Base-by-base conservation (phyloP, 805 yeast species). In the Saccharomycopsis capsularis region DNA sequence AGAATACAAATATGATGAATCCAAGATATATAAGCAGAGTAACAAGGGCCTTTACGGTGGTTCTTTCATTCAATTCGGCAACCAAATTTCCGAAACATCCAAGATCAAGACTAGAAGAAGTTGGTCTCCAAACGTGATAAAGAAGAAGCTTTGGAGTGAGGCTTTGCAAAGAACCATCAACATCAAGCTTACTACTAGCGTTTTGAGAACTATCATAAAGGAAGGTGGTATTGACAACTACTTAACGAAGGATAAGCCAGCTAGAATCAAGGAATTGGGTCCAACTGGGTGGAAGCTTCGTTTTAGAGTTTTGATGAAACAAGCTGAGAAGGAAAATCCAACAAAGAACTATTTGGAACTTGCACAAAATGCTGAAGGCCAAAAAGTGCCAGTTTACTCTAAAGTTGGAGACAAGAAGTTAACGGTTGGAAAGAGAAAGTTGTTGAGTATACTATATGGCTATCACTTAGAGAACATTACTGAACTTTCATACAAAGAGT, bases 141-240 rank as follows among this genome's bases (percentile, higher is more conserved):
- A 70, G 54, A 79, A 88, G 61, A 75, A 74, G 29, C 68, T 93
- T 41, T 91, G 95, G 93, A 86, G 96, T 55, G 95, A 86, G 57
- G 68, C 85, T 0, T 72, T 93, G 58, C 68, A 79, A 51, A 72
- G 71, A 56, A 65, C 69, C 36, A 64, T 89, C 40, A 69, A 70
- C 43, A 64, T 87, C 47, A 79, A 74, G 52, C 79, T 89, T 32
- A 81, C 89, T 5, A 77, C 97, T 3, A 77, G 82, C 52, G 97
- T 89, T 4, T 73, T 93, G 61, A 79, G 82, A 59, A 89, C 97
- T 0, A 82, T 93, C 51, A 83, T 86, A 51, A 86, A 81, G 58
- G 98, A 91, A 64, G 99, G 99, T 54, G 99, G 99, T 3, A 71
- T 93, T 49, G 99, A 93, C 62, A 81, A 81, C 55, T 93, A 93